phyloP scores from a whole-genome alignment of 371 early-diverging fungal genomes.

The Mucor plumbeus region DNA sequence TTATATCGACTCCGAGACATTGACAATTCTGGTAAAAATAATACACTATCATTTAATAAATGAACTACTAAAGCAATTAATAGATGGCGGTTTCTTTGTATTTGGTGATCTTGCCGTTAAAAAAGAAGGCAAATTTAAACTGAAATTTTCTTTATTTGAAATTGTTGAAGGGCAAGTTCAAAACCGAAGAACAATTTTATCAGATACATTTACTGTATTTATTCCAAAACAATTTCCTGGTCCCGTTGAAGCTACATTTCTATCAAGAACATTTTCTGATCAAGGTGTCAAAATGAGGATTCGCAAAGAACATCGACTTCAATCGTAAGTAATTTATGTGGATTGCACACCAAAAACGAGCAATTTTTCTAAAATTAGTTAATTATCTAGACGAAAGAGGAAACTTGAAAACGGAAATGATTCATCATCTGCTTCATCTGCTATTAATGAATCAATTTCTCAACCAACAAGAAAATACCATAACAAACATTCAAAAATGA shows the following conservation, averaged over 20 bases:
- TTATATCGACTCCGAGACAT: conserved; percentile 80
- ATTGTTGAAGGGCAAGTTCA: conserved; percentile 62
- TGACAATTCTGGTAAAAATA: conserved; percentile 55
- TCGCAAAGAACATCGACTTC: conserved; percentile 59
- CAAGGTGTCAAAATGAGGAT: conserved; percentile 93
- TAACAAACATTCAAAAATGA: not conserved
- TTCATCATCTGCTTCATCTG: not conserved
- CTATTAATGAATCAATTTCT: not conserved
- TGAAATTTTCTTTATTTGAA: conserved; percentile 88
- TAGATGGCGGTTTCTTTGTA: conserved; percentile 92
- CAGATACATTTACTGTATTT: conserved; percentile 77
- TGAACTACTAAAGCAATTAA: not conserved
- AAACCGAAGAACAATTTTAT: conserved; percentile 70
- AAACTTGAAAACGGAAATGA: conserved; percentile 10
- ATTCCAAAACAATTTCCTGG: conserved; percentile 90
- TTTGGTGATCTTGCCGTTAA: conserved; percentile 91
- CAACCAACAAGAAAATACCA: conserved; percentile 7
- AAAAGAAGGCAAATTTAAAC: conserved; percentile 81
- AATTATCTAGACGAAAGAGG: conserved; percentile 18
- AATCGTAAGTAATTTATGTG: conserved; percentile 20
- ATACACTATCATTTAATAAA: not conserved
- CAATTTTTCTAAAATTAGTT: not conserved
- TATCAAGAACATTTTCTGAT: conserved; percentile 87
- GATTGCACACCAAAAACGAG: not conserved
- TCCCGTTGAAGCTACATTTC: conserved; percentile 82